phyloP scores from a whole-genome alignment of 805 yeast genomes.

The Saccharomycopsis sp. region DNA sequence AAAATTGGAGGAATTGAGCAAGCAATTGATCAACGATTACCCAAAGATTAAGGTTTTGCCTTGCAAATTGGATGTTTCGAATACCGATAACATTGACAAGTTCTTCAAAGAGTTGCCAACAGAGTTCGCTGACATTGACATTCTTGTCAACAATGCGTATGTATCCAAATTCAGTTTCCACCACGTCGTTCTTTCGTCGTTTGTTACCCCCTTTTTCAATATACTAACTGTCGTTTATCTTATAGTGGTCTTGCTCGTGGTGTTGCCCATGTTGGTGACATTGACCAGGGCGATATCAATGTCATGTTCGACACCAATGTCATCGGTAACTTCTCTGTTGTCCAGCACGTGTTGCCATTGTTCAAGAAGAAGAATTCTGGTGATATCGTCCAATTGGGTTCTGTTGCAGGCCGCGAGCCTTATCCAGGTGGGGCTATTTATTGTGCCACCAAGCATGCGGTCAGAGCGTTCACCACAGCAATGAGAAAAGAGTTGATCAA shows the following conservation, averaged over 20 bases:
- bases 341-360: slow-evolving; percentile 36
- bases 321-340: slow-evolving; percentile 36
- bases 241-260: slow-evolving; percentile 33
- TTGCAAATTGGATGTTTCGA: slow-evolving; percentile 48
- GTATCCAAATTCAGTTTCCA: not conserved
- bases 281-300: slow-evolving; percentile 31
- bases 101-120: slow-evolving; percentile 39
- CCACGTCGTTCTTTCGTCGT: not conserved
- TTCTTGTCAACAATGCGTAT: slow-evolving; percentile 53
- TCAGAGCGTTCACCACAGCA: slow-evolving; percentile 47
- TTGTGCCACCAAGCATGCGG: slow-evolving; percentile 60
- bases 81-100: slow-evolving; percentile 38
- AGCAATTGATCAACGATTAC: slow-evolving; percentile 75
- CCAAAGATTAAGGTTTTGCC: slow-evolving; percentile 39
- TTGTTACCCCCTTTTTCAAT: not conserved
- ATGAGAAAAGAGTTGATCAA: slow-evolving; percentile 66
- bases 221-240: not conserved
- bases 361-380: slow-evolving; percentile 37
- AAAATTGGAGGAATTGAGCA: slow-evolving; percentile 66
- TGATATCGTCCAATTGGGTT: slow-evolving; percentile 57
- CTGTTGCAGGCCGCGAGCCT: slow-evolving; percentile 63
- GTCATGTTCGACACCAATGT: slow-evolving; percentile 41
- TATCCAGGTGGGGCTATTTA: slow-evolving; percentile 67
- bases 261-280: slow-evolving; percentile 35
- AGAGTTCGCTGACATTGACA: slow-evolving; percentile 50